Conservation (phyloP, 176 grass and related monocot genomes). For the Triticum aestivum region IWGSC_CS_RefSeq_v2.1 NC_057805.1:508794129-508794628, state of each 20-base stretch:
- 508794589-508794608: background rate
- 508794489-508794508: background rate
- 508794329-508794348: constrained; percentile 6
- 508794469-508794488: constrained; percentile 3
- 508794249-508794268: background rate
- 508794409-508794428: background rate
- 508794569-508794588: background rate
- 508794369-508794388: background rate
- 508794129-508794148: constrained; percentile 5
- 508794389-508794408: background rate
- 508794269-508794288: background rate
- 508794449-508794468: background rate
- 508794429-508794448: constrained; percentile 1
- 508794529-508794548: constrained; percentile 9
- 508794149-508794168: background rate
- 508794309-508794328: background rate
- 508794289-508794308: background rate
- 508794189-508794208: constrained; percentile 10
- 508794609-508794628: background rate
- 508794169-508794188: constrained; percentile 3
- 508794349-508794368: background rate
- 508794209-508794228: background rate
- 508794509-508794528: background rate
- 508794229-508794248: constrained; percentile 11
- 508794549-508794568: constrained; percentile 10